Base-by-base conservation (phyloP, 345 rosid genomes). In the Rubroshorea leprosula region DNA sequence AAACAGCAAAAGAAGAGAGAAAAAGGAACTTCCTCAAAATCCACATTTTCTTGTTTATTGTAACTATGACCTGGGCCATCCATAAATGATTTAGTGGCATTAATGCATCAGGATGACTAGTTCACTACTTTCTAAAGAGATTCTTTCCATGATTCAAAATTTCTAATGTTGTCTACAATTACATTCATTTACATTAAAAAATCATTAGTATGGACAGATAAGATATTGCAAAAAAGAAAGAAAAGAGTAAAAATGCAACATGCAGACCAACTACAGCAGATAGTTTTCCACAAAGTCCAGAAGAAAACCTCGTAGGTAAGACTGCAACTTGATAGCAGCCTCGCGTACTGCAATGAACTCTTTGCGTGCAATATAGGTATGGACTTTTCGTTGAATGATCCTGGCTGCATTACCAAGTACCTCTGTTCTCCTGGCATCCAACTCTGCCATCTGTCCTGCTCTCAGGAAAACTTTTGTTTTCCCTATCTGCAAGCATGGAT, bases 371-470 rank as follows among this genome's bases (percentile, higher is more conserved):
- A 80, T 78, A 49, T 80, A 82, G 44, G 99, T 93, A 44, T 88
- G 85, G 41, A 72, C 72, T 54, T 77, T 84, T 72, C 86, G 71
- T 72, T 93, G 99, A 66, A 93, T 83, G 48, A 68, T 85, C 72
- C 85, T 83, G 68, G 99, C 99, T 23, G 99, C 97, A 79, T 87
- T 78, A 51, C 92, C 99, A 66, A 93, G 91, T 41, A 89, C 90
- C 76, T 83, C 94, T 31, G 99, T 80, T 72, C 99, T 80, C 73
- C 97, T 80, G 31, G 99, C 94, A 79, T 93, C 99, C 73, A 93
- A 67, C 79, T 89, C 96, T 64, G 99, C 99, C 99, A 93, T 89
- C 82, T 93, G 99, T 61, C 99, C 99, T 23, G 99, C 99, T 82
- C 99, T 85, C 35, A 93, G 86, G 74, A 89, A 93, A 60, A 93